Conservation (phyloP, 1,284 basidiomycete genomes). For the Fomes fomentarius region DNA sequence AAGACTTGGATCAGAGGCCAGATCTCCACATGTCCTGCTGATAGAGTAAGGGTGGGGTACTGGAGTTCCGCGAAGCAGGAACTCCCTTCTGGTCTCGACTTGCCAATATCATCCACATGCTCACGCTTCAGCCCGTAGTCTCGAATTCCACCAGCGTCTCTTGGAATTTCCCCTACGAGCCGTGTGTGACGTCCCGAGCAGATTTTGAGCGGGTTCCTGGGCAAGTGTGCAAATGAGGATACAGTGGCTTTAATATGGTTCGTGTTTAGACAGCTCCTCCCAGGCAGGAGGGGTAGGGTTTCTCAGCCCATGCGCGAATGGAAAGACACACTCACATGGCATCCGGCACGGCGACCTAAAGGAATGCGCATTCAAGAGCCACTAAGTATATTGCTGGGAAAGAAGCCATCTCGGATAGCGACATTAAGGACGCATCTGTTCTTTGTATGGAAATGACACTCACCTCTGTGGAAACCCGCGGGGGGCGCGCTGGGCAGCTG, state of each 20-base stretch:
- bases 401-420: neutral
- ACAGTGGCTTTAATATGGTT: slow-evolving; percentile 8
- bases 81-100: slow-evolving; percentile 1
- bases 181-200: neutral
- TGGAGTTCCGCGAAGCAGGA: slow-evolving; percentile 4
- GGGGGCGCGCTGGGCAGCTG: neutral
- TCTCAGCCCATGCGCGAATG: neutral
- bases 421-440: neutral
- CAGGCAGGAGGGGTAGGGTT: neutral
- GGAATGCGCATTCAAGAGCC: neutral
- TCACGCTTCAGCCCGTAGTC: neutral
- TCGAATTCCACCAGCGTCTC: neutral
- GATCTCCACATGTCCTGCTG: slow-evolving; percentile 8
- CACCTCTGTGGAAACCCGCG: slow-evolving; percentile 1
- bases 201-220: neutral
- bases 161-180: neutral
- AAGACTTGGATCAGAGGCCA: slow-evolving; percentile 16
- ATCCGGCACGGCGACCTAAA: neutral
- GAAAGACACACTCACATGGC: neutral
- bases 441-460: slow-evolving; percentile 4
- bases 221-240: slow-evolving; percentile 1
- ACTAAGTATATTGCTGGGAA: neutral
- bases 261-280: neutral
- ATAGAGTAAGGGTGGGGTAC: slow-evolving; percentile 2
- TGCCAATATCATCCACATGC: neutral